Evolutionary conservation across 108 stramenopile genomes (phyloP), one percentile per base, ranked within the genome.

Genomic region (Pseudonitzschia delicatissima): DNA sequence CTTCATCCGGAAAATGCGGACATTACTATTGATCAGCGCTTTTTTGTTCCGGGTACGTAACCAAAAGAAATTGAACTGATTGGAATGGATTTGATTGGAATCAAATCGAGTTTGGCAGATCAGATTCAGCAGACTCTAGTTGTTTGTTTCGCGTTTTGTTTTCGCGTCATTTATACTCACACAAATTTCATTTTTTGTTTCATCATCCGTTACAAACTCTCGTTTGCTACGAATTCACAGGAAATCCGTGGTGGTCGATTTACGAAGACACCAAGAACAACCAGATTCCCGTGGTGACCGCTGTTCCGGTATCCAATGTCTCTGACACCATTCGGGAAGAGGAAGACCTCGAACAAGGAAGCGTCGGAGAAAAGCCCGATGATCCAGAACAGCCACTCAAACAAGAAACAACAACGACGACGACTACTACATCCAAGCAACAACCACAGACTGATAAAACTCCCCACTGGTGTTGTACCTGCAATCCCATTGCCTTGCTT

Each of bases 1-100:
- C 45, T 78, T 5, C 77, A 78, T 61, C 77, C 77, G 18, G 77
- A 78, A 58, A 78, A 78, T 49, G 77, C 77, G 6, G 34, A 42
- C 40, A 67, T 78, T 4, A 35, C 40, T 5, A 68, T 73, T 36
- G 71, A 73, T 45, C 58, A 31, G 15, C 71, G 77, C 7, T 77
- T 77, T 32, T 39, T 77, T 13, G 51, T 71, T 40, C 77, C 77
- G 32, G 57, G 57, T 58, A 58, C 28, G 55, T 57, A 57, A 11
- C 29, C 0, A 0, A 57, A 31, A 5, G 7, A 13, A 5, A 50
- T n/a, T 6, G 18, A 15, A 50, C 48, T 5, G 13, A 18, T 5
- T 23, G 51, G 21, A 52, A 23, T n/a, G n/a, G n/a, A n/a, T n/a
- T n/a, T n/a, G n/a, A n/a, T n/a, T n/a, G n/a, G n/a, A n/a, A n/a